These are phyloP conservation scores for Paulownia fortunei DNA, from an alignment of 257 asterid genomes.

Conservation along the genomic window DNA sequence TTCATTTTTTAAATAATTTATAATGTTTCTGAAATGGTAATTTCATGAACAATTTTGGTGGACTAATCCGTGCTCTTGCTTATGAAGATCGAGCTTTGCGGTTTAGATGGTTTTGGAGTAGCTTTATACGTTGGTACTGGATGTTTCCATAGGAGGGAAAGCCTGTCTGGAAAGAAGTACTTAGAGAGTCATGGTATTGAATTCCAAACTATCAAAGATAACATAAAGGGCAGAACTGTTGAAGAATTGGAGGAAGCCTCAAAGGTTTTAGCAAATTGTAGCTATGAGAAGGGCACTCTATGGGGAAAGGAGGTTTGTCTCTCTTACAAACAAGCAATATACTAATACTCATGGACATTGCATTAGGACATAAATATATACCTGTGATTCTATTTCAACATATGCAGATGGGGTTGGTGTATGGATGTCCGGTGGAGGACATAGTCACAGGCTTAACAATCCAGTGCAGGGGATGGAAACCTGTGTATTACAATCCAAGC, in stretches of 20 bases:
- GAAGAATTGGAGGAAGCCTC: constrained; percentile 63
- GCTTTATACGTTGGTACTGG: constrained; percentile 73
- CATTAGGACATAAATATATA: background rate
- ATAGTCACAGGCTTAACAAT: constrained; percentile 78
- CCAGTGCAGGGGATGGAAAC: constrained; percentile 90
- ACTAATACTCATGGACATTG: background rate
- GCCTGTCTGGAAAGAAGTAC: constrained; percentile 54
- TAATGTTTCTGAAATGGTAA: background rate
- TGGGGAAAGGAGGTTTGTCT: constrained; percentile 80
- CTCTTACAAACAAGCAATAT: background rate
- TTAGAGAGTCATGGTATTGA: constrained; percentile 30
- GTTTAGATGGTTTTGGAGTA: constrained; percentile 60
- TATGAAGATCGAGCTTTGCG: constrained; percentile 65
- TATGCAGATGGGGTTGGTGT: constrained; percentile 78
- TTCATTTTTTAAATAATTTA: no score
- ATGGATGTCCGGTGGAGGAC: constrained; percentile 86
- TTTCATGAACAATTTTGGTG: background rate
- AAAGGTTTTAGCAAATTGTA: constrained; percentile 61
- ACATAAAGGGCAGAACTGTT: constrained; percentile 23
- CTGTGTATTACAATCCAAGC: constrained; percentile 67
- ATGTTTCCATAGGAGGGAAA: constrained; percentile 73
- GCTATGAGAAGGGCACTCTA: constrained; percentile 67
- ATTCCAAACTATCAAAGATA: constrained; percentile 24
- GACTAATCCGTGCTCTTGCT: background rate
- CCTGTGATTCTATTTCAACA: background rate